These are phyloP conservation scores for Solanum tarapatanum DNA, from an alignment of 257 asterid species.

Conservation along the genomic window DNA sequence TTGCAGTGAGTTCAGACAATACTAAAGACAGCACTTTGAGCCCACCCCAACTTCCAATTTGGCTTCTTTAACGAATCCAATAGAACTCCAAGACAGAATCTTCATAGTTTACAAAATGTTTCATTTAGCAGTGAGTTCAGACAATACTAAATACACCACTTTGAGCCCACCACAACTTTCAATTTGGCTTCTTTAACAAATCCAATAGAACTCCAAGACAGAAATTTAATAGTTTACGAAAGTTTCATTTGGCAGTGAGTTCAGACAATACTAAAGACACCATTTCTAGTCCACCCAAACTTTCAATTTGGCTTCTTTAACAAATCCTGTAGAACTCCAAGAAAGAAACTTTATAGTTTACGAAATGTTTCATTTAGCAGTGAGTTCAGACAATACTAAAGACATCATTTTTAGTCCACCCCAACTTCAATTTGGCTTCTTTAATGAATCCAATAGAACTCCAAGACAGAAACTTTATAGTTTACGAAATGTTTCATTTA, in stretches of 20 bases:
- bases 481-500: neutral
- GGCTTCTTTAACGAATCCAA: neutral
- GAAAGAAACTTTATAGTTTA: neutral
- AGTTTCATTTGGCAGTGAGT: neutral
- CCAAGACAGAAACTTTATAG: neutral
- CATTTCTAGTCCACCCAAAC: neutral
- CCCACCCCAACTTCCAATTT: constrained; percentile 1
- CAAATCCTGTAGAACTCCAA: neutral
- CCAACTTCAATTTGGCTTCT: neutral
- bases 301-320: neutral
- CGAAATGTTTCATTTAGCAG: neutral
- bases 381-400: neutral
- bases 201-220: neutral
- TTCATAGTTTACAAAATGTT: neutral
- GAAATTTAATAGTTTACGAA: neutral
- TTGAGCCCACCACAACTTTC: neutral
- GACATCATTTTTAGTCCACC: neutral
- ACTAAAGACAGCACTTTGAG: neutral
- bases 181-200: neutral
- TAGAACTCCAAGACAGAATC: neutral
- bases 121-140: neutral
- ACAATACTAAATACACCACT: neutral
- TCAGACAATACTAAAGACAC: neutral
- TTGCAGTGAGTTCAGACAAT: neutral
- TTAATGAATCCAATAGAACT: neutral